These are phyloP conservation scores for Cryptosporidium canis DNA, from an alignment of 169 alveolate genomes.

Conservation along the genomic window DNA sequence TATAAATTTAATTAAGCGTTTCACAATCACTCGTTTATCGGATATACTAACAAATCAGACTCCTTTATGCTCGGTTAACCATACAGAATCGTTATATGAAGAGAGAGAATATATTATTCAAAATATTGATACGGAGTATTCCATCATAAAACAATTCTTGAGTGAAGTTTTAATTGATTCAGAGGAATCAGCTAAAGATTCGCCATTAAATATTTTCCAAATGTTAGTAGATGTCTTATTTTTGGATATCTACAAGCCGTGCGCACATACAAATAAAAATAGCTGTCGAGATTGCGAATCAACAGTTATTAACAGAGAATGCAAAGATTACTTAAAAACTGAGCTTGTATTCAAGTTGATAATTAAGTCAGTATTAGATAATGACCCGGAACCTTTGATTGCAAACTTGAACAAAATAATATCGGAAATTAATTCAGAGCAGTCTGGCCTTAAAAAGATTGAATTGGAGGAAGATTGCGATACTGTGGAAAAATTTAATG, in stretches of 20 bases:
- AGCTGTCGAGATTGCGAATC: background rate
- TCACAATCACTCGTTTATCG: background rate
- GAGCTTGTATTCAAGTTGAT: background rate
- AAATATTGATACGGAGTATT: background rate
- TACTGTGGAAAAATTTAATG: background rate
- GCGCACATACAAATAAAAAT: background rate
- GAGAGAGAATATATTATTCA: constrained; percentile 44
- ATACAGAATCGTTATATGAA: background rate
- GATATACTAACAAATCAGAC: background rate
- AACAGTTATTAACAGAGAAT: background rate
- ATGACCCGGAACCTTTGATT: constrained; percentile 8
- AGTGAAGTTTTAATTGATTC: constrained; percentile 13
- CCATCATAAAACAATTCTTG: background rate
- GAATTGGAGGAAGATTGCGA: background rate
- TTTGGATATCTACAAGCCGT: background rate
- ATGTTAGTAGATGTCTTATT: constrained; percentile 16
- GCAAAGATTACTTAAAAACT: background rate
- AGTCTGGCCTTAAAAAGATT: background rate
- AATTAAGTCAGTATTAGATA: constrained; percentile 1
- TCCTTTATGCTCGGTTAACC: constrained; percentile 2
- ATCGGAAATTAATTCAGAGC: background rate
- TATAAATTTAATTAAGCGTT: background rate
- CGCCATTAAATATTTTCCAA: background rate
- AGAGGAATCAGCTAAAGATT: background rate
- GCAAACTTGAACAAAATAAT: background rate